Percentiles rank a stretch among this genome's conserved stretches.
Evolutionary conservation across 2,329 filamentous ascomycete species (phyloP).

Genomic region (Penicillium sp.): DNA sequence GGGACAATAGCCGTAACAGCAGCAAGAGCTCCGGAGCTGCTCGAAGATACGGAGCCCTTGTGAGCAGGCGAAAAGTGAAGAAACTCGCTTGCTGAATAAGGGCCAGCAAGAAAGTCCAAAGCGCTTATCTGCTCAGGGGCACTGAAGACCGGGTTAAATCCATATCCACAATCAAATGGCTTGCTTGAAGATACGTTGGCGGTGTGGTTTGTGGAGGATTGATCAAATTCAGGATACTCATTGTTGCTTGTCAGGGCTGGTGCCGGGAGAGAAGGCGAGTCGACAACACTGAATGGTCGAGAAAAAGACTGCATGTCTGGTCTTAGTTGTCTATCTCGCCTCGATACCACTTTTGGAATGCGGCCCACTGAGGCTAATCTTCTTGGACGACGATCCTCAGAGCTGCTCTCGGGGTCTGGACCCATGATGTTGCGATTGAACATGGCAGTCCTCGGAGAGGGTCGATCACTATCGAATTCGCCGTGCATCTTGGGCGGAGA

Average conservation of each 20-base stretch:
- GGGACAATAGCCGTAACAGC: conserved; percentile 71
- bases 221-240: conserved; percentile 29
- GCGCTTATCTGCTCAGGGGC: conserved; percentile 36
- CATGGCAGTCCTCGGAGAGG: conserved; percentile 42
- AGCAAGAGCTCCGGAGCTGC: conserved; percentile 64
- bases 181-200: conserved; percentile 29
- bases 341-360: conserved; percentile 80
- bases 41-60: conserved; percentile 73
- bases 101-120: conserved; percentile 40
- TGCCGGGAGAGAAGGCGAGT: conserved; percentile 47
- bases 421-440: conserved; percentile 35
- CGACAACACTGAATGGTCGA: conserved; percentile 68
- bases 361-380: conserved; percentile 80
- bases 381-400: conserved; percentile 55
- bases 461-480: conserved; percentile 34
- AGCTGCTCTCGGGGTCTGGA: conserved; percentile 18
- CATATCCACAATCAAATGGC: conserved; percentile 28
- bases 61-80: conserved; percentile 72
- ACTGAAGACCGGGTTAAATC: conserved; percentile 39
- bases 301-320: conserved; percentile 82
- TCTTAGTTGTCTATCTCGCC: conserved; percentile 64
- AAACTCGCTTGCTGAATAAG: conserved; percentile 63
- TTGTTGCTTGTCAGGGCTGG: conserved; percentile 29
- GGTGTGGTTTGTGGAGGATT: conserved; percentile 25
- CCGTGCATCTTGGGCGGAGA: conserved; percentile 45